Base-by-base conservation (phyloP, 2,329 filamentous ascomycete genomes). In the Coniella vitis region DNA sequence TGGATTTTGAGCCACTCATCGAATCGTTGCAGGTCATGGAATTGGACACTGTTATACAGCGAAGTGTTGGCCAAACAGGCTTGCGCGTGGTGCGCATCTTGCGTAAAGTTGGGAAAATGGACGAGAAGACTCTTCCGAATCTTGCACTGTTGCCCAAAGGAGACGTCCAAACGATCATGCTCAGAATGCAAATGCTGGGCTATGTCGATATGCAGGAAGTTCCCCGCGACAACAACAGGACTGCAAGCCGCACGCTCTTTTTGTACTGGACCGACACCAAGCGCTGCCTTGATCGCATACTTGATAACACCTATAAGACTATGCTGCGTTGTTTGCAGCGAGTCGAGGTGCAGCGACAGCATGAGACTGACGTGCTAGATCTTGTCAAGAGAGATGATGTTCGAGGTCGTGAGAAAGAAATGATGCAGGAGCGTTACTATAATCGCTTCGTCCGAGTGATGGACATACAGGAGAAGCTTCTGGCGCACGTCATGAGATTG, bases 181-280 rank as follows among this genome's bases (percentile, higher is more conserved):
- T 87, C 13, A 81, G 84, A 54, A 87, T 98, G 76, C 87, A 95
- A 57, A 83, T 89, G 64, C 82, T 83, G 16, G 91, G 93, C 2
- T 84, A 93, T 53, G 81, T 95, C 12, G 89, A 97, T 57, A 81
- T 95, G 5, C 93, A 98, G 65, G 93, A 98, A 69, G 85, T 98
- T 1, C 93, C 93, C 1, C 87, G 87, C 56, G 91, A 97, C 60
- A 85, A 85, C 56, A 84, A 83, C 54, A 84, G 90, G 31, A 79
- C 86, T 58, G 87, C 90, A 1, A 87, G 84, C 54, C 82, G 89
- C 45, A 95, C 90, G 0, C 78, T 95, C 20, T 97, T 90, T 64
- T 79, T 97, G 48, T 96, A 90, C 84, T 95, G 83, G 72, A 95
- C 89, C 65, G 90, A 97, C 62, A 72, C 78, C 10, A 81, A 89